A percentile compares a stretch with the other conserved stretches of the same genome.
Conservation (phyloP, 163 green algal species). For the Volvox carteri region DNA sequence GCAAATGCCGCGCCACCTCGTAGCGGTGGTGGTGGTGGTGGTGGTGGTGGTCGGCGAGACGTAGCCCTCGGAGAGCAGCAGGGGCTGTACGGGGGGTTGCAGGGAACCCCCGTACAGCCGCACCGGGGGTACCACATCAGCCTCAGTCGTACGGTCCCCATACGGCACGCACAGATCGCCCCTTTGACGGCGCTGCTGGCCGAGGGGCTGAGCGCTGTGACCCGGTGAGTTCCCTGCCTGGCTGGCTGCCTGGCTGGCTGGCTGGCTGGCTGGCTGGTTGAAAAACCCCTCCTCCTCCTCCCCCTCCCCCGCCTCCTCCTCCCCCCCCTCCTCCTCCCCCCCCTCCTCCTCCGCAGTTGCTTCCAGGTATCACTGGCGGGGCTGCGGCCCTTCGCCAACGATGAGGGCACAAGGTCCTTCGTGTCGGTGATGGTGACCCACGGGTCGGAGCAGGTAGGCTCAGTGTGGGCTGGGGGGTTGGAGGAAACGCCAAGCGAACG, state of each 20-base stretch:
- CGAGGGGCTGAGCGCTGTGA: not conserved
- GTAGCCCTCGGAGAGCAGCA: not conserved
- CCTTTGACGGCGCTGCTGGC: slow-evolving; percentile 23
- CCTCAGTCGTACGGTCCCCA: slow-evolving; percentile 43
- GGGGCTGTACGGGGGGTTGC: not conserved
- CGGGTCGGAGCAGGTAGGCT: slow-evolving; percentile 7
- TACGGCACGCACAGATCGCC: slow-evolving; percentile 32
- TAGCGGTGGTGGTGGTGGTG: not conserved
- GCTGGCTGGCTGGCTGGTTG: too few species aligned
- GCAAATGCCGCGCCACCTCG: not conserved
- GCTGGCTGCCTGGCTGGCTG: too few species aligned
- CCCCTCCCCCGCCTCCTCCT: too few species aligned
- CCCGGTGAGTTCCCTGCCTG: not conserved
- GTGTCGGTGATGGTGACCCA: slow-evolving; percentile 26
- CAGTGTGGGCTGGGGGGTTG: not conserved
- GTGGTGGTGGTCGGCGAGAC: not conserved
- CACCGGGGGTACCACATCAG: slow-evolving; percentile 47
- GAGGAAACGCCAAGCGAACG: too few species aligned
- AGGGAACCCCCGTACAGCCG: not conserved
- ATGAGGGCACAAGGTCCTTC: slow-evolving; percentile 45
- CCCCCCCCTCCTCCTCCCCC: too few species aligned
- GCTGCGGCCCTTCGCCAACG: slow-evolving; percentile 26
- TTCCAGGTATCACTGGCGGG: slow-evolving; percentile 25
- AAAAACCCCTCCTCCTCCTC: too few species aligned
- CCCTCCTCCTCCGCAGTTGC: not conserved